Conservation (phyloP, 306 rosid genomes). For the Inga oerstediana region DNA sequence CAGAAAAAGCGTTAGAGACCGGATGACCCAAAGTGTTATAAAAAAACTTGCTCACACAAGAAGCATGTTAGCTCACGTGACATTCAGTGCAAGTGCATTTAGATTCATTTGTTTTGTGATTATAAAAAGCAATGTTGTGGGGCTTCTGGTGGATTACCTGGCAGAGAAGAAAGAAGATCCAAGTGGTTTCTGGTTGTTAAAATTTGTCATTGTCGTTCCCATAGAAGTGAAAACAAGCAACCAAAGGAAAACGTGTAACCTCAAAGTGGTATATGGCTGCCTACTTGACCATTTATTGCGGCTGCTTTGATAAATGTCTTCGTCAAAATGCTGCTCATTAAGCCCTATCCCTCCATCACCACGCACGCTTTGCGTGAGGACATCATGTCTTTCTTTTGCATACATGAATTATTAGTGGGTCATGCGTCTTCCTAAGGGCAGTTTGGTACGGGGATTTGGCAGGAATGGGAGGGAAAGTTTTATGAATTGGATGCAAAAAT, state of each 20-base stretch:
- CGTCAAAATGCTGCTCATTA: background rate
- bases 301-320: background rate
- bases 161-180: background rate
- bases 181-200: background rate
- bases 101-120: conserved; percentile 36
- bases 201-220: background rate
- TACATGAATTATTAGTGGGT: no score
- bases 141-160: background rate
- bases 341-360: background rate
- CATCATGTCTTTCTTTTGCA: background rate
- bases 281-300: background rate
- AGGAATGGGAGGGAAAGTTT: no score
- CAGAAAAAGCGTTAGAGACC: no score
- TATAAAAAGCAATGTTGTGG: no score
- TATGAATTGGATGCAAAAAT: no score
- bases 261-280: background rate
- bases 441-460: no score
- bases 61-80: conserved; percentile 51
- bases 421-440: no score
- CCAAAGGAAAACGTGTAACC: background rate
- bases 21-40: no score
- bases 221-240: background rate
- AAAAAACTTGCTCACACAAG: conserved; percentile 11
- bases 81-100: conserved; percentile 20
- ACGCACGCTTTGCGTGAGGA: background rate